Conservation (phyloP, 2,329 filamentous ascomycete species). For the Emydomyces testavorans region DNA sequence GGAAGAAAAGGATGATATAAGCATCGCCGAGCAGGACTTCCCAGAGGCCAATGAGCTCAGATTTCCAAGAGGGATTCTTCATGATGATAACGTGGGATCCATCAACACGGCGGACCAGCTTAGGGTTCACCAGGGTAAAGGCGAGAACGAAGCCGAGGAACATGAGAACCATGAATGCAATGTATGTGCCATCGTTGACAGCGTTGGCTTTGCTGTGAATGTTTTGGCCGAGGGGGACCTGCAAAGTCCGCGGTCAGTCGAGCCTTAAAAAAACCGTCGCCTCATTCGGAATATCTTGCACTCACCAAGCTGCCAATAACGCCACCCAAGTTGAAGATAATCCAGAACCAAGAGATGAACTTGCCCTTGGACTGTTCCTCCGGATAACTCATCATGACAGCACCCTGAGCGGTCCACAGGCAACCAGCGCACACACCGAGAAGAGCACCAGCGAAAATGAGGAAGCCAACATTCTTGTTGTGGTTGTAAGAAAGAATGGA, state of each 20-base stretch:
- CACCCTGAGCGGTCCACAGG: constrained; percentile 42
- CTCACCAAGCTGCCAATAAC: constrained; percentile 67
- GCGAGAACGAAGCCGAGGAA: constrained; percentile 58
- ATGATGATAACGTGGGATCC: constrained; percentile 72
- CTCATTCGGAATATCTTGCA: constrained; percentile 6
- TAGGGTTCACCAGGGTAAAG: constrained; percentile 58
- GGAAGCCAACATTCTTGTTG: constrained; percentile 38
- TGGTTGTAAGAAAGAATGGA: constrained; percentile 43
- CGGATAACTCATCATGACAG: constrained; percentile 66
- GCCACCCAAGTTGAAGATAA: constrained; percentile 85
- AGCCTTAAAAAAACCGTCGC: not conserved
- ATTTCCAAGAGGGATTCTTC: constrained; percentile 80
- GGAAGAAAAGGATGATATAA: constrained; percentile 65
- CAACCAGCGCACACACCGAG: constrained; percentile 41
- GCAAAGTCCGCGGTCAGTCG: constrained; percentile 1
- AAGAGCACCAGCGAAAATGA: constrained; percentile 40
- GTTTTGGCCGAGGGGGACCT: constrained; percentile 39
- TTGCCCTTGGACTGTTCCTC: constrained; percentile 69
- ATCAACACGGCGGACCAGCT: constrained; percentile 61
- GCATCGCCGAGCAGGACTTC: constrained; percentile 59
- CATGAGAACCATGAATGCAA: constrained; percentile 79
- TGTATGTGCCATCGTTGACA: constrained; percentile 64
- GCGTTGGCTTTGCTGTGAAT: constrained; percentile 31
- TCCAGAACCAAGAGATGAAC: constrained; percentile 87
- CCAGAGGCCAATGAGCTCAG: constrained; percentile 64